Evolutionary conservation across 2,329 filamentous ascomycete species (phyloP).

Genomic region (Colletotrichum sp.): DNA sequence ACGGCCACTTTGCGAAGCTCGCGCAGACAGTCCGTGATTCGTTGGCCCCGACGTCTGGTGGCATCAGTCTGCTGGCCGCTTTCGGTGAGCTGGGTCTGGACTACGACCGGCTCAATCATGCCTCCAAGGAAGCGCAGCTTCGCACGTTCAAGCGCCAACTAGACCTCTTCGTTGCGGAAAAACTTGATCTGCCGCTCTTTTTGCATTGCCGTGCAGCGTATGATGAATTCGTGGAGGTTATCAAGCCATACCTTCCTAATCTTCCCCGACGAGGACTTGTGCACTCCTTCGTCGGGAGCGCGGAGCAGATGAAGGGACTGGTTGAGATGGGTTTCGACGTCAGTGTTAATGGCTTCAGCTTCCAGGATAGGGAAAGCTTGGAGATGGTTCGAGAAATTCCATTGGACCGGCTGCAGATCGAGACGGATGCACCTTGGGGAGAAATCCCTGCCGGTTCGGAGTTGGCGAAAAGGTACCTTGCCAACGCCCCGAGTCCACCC

Average conservation of each 20-base stretch:
- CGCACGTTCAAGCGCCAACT: conserved; percentile 46
- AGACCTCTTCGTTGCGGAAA: conserved; percentile 37
- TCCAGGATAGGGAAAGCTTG: conserved; percentile 39
- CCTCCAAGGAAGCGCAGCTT: conserved; percentile 44
- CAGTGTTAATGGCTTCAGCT: conserved; percentile 57
- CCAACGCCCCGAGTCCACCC: conserved; percentile 39
- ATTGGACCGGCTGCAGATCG: conserved; percentile 45
- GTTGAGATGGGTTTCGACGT: conserved; percentile 44
- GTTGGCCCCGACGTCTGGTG: conserved; percentile 1
- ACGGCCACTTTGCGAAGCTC: conserved; percentile 29
- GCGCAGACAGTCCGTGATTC: conserved; percentile 26
- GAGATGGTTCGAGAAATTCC: conserved; percentile 48
- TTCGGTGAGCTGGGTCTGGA: conserved; percentile 57
- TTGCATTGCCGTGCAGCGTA: conserved; percentile 47
- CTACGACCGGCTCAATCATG: conserved; percentile 50
- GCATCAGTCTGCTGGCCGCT: conserved; percentile 39
- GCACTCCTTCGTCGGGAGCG: conserved; percentile 44
- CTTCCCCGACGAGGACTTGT: conserved; percentile 42
- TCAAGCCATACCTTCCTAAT: conserved; percentile 40
- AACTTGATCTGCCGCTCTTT: conserved; percentile 41
- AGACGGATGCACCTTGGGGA: conserved; percentile 56
- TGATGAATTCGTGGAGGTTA: conserved; percentile 45
- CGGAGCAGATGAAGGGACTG: conserved; percentile 42
- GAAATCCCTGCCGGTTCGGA: conserved; percentile 40
- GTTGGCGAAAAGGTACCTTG: conserved; percentile 46